Base-by-base conservation (phyloP, 2,329 filamentous ascomycete genomes). In the Trichoderma polysporum region DNA sequence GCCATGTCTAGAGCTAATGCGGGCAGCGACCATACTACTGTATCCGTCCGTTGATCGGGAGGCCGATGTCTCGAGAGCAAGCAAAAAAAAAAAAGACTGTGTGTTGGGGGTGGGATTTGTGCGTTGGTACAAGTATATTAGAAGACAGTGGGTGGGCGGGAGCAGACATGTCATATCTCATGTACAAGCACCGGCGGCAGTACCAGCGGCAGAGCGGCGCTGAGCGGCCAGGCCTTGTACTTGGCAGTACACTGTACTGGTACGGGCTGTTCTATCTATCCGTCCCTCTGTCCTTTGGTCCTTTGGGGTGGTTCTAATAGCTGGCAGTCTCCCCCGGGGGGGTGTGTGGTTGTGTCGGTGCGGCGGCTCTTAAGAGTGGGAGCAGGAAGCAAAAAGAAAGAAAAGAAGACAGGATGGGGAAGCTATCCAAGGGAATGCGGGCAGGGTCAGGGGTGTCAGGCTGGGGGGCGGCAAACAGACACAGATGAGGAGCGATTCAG, bases 121-220 rank as follows among this genome's bases (percentile, higher is more conserved):
- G 68, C 66, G 70, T 69, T 70, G 52, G 69, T n/a, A n/a, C n/a
- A n/a, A n/a, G n/a, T n/a, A n/a, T n/a, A n/a, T n/a, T n/a, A n/a
- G n/a, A n/a, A n/a, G n/a, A n/a, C 59, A 35, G 57, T 22, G n/a
- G n/a, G 41, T 22, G 66, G 31, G 64, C 56, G 66, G 70, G 70
- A 74, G 72, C 66, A 77, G 76, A 78, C 76, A 71, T 78, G 76
- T 78, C 76, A 77, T 73, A 77, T 78, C 72, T n/a, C 45, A n/a
- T 31, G 47, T 50, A 27, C 29, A 6, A 61, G 58, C 45, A 29
- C 31, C 47, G 6, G 22, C 13, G 8, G 5, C 39, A 45, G 39
- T 45, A 45, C 39, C n/a, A 6, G 39, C 39, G 39, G 39, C 39
- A 19, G 9, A n/a, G 39, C 41, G 57, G 41, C 29, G 57, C 57